These are phyloP conservation scores for Xylaria palmicola DNA, from an alignment of 495 filamentous ascomycete species.

Conservation along the genomic window DNA sequence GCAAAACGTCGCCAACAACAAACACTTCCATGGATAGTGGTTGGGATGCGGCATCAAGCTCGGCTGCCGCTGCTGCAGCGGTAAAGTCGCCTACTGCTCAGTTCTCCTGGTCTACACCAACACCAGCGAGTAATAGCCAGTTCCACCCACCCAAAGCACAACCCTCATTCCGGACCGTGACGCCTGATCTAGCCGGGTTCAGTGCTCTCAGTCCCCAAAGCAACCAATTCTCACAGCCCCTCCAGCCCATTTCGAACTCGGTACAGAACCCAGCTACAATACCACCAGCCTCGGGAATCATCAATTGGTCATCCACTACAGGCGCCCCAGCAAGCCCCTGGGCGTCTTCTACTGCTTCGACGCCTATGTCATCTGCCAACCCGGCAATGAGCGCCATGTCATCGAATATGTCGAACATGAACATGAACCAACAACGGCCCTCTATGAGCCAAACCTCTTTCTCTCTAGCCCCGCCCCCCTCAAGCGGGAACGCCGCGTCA, in stretches of 20 bases:
- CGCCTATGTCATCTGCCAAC: conserved; percentile 15
- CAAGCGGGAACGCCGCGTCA: conserved; percentile 18
- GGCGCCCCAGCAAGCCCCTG: conserved; percentile 32
- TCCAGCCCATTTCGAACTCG: conserved; percentile 36
- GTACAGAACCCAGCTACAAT: conserved; percentile 7
- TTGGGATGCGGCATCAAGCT: conserved; percentile 41
- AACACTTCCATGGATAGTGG: conserved; percentile 40
- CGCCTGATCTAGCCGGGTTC: conserved; percentile 52
- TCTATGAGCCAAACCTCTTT: conserved; percentile 36
- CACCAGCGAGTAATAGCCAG: conserved; percentile 29
- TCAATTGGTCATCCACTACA: conserved; percentile 37
- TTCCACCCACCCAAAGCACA: conserved; percentile 41
- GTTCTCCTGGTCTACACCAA: conserved; percentile 63
- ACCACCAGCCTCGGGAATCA: conserved; percentile 17
- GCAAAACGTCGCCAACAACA: conserved; percentile 36
- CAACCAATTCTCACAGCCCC: conserved; percentile 55
- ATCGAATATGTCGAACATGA: conserved; percentile 32
- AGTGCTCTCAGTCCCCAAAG: conserved; percentile 48
- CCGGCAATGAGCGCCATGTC: conserved; percentile 22
- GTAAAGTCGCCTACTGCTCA: conserved; percentile 37
- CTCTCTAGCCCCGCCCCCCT: conserved; percentile 50
- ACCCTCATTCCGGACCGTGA: conserved; percentile 53
- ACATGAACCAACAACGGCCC: conserved; percentile 34
- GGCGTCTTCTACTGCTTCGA: conserved; percentile 30
- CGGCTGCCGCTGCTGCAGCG: conserved; percentile 22